These are phyloP conservation scores for Solanum peruvianum DNA, from an alignment of 257 asterid species.

Conservation along the genomic window DNA sequence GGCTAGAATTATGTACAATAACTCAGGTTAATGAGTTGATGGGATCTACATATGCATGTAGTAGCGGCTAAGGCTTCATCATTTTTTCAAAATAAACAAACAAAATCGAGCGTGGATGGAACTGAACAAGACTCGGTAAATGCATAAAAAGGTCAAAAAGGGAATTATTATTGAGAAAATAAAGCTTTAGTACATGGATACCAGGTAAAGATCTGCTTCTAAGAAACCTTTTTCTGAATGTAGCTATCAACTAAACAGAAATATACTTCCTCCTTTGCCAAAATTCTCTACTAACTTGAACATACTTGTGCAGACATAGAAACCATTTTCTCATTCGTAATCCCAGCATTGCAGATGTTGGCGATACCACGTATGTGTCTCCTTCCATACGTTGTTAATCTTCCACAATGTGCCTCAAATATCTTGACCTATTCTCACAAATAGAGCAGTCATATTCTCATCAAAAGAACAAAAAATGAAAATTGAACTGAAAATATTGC, in stretches of 20 bases:
- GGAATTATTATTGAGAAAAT: background rate
- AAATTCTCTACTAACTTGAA: background rate
- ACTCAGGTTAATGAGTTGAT: too few relatives aligned
- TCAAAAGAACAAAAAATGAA: background rate
- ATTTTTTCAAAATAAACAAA: background rate
- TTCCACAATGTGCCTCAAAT: slow-evolving; percentile 73
- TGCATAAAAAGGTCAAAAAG: background rate
- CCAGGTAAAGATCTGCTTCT: background rate
- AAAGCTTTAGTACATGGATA: background rate
- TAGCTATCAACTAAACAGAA: background rate
- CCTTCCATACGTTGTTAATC: slow-evolving; percentile 78
- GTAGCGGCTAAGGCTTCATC: background rate
- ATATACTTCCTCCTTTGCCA: background rate
- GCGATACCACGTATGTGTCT: slow-evolving; percentile 86
- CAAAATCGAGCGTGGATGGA: background rate
- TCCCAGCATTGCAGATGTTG: slow-evolving; percentile 80
- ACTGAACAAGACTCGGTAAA: background rate
- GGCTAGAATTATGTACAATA: too few relatives aligned
- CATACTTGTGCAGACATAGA: slow-evolving; percentile 77
- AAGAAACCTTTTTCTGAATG: background rate
- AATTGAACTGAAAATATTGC: background rate
- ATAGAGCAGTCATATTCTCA: background rate
- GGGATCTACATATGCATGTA: background rate
- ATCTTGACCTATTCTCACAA: slow-evolving; percentile 34
- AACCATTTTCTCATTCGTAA: slow-evolving; percentile 49